These are phyloP conservation scores for Lichtheimia hyalospora DNA, from an alignment of 371 early-diverging fungal species.

Conservation along the genomic window DNA sequence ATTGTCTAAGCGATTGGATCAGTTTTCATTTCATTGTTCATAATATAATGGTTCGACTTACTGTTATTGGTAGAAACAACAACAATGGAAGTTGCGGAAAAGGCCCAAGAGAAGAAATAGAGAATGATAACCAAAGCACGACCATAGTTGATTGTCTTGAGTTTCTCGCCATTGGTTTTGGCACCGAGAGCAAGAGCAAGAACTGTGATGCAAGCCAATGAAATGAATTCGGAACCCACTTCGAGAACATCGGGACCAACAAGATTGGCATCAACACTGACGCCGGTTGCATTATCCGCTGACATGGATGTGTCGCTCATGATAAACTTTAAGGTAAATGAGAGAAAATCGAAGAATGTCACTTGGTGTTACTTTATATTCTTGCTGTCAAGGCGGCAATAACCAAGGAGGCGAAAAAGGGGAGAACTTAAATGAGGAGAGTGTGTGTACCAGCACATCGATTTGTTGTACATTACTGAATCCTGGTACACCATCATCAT, in stretches of 20 bases:
- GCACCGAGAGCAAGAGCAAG: conserved; percentile 37
- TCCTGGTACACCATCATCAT: too few relatives aligned
- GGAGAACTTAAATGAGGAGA: too few relatives aligned
- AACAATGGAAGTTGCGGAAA: conserved; percentile 33
- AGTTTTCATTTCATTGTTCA: background rate
- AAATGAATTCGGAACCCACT: conserved; percentile 36
- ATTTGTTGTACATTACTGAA: too few relatives aligned
- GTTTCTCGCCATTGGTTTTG: conserved; percentile 35
- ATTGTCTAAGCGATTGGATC: conserved; percentile 23
- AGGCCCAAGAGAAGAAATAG: conserved; percentile 44
- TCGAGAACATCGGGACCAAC: conserved; percentile 37
- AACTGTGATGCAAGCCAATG: conserved; percentile 41
- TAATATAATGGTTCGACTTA: conserved; percentile 8
- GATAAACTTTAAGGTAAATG: too few relatives aligned
- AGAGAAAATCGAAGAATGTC: too few relatives aligned
- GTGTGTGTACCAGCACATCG: too few relatives aligned
- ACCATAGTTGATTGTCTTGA: conserved; percentile 39
- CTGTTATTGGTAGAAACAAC: conserved; percentile 49
- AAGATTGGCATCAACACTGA: background rate
- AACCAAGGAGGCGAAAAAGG: too few relatives aligned
- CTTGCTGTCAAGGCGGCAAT: too few relatives aligned
- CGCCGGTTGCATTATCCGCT: background rate
- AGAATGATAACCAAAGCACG: conserved; percentile 39
- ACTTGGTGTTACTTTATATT: too few relatives aligned
- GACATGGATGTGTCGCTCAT: too few relatives aligned